phyloP scores from a whole-genome alignment of 805 yeast species.

The Candida ficus region DNA sequence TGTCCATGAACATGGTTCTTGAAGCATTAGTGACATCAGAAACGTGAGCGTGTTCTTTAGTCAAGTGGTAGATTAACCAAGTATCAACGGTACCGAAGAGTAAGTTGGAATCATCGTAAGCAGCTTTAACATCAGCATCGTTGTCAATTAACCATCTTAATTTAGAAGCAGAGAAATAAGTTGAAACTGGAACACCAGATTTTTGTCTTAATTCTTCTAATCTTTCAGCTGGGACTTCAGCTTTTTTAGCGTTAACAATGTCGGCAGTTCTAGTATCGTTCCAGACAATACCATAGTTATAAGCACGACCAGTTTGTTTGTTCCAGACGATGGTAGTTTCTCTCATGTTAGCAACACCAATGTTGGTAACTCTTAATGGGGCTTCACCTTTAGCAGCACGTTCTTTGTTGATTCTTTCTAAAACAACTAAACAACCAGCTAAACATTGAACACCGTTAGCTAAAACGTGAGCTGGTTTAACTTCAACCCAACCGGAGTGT shows the following conservation, averaged over 20 bases:
- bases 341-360: slow-evolving; percentile 94
- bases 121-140: slow-evolving; percentile 56
- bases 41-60: slow-evolving; percentile 62
- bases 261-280: slow-evolving; percentile 84
- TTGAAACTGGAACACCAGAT: slow-evolving; percentile 84
- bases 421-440: slow-evolving; percentile 53
- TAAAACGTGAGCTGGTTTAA: slow-evolving; percentile 78
- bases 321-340: slow-evolving; percentile 93
- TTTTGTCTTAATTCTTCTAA: slow-evolving; percentile 54
- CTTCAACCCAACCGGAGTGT: slow-evolving; percentile 90
- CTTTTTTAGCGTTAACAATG: slow-evolving; percentile 58
- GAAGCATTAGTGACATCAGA: slow-evolving; percentile 92
- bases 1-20: slow-evolving; percentile 84
- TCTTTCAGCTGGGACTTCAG: slow-evolving; percentile 46
- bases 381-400: slow-evolving; percentile 36
- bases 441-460: slow-evolving; percentile 79
- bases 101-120: slow-evolving; percentile 67
- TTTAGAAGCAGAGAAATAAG: slow-evolving; percentile 89
- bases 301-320: slow-evolving; percentile 76
- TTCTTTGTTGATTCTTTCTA: slow-evolving; percentile 53
- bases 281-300: slow-evolving; percentile 89
- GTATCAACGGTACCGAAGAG: slow-evolving; percentile 94
- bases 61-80: slow-evolving; percentile 85
- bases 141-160: slow-evolving; percentile 86
- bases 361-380: slow-evolving; percentile 59